These are phyloP conservation scores for Evernia prunastri DNA, from an alignment of 495 filamentous ascomycete genomes.

Conservation along the genomic window DNA sequence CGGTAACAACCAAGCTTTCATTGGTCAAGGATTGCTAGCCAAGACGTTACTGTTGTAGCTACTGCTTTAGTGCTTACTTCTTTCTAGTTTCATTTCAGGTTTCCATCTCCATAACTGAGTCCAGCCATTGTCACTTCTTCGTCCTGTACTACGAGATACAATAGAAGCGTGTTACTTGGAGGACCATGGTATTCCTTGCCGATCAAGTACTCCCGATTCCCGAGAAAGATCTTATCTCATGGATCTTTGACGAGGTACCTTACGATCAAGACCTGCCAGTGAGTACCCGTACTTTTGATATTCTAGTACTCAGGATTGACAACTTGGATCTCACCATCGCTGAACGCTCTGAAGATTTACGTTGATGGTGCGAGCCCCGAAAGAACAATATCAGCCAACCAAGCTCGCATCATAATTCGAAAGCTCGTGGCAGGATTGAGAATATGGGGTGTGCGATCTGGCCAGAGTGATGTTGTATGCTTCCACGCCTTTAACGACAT, in stretches of 20 bases:
- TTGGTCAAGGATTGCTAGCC: no score
- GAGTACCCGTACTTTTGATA: not conserved
- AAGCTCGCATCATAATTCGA: constrained; percentile 41
- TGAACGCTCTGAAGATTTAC: constrained; percentile 39
- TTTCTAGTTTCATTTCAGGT: no score
- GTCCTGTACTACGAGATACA: no score
- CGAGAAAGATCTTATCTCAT: constrained; percentile 41
- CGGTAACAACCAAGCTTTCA: no score
- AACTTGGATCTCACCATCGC: not conserved
- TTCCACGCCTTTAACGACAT: constrained; percentile 54
- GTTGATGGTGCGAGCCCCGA: constrained; percentile 44
- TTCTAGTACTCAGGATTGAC: not conserved
- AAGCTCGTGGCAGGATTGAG: constrained; percentile 46
- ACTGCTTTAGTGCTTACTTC: no score
- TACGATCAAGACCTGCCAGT: constrained; percentile 42
- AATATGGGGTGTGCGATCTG: constrained; percentile 42
- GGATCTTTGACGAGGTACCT: constrained; percentile 40
- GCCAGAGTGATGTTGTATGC: constrained; percentile 42
- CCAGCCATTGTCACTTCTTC: no score
- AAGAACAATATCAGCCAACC: constrained; percentile 44
- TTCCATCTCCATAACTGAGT: not conserved
- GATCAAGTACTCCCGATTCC: constrained; percentile 34
- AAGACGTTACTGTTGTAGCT: no score
- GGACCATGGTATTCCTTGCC: constrained; percentile 13
- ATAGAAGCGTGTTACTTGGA: not conserved